These are phyloP conservation scores for Rhizoctonia solani DNA, from an alignment of 1,284 basidiomycete species.

Conservation along the genomic window DNA sequence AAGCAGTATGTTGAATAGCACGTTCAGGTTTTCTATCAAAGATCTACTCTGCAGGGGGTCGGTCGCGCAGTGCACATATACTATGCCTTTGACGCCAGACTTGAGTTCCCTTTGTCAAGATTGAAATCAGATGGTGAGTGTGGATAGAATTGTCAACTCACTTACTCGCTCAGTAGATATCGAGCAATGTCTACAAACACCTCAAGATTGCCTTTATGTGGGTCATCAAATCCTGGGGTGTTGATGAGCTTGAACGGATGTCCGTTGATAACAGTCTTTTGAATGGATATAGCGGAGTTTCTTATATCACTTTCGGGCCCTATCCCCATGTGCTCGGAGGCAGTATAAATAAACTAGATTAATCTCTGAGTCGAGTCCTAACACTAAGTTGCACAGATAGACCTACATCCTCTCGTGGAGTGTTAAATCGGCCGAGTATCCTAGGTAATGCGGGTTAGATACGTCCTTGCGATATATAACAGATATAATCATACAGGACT, in stretches of 20 bases:
- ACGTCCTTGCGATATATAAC: too few species aligned
- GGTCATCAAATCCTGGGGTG: constrained; percentile 27
- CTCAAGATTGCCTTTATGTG: neutral
- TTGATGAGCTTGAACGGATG: constrained; percentile 7
- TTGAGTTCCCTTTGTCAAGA: neutral
- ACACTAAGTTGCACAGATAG: too few species aligned
- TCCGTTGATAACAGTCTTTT: neutral
- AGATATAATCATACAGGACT: too few species aligned
- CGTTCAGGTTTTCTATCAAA: neutral
- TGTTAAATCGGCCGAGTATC: neutral
- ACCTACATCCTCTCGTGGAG: neutral
- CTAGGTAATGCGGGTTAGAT: too few species aligned
- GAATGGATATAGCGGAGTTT: too few species aligned
- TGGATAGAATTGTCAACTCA: too few species aligned
- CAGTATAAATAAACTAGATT: neutral
- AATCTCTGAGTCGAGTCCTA: too few species aligned
- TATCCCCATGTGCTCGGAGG: neutral
- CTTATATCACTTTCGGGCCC: too few species aligned
- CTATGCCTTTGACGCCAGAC: neutral
- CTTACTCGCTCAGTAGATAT: constrained; percentile 11
- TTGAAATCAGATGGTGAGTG: neutral
- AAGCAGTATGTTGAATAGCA: constrained; percentile 11
- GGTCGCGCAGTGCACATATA: constrained; percentile 17
- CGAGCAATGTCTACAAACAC: constrained; percentile 3
- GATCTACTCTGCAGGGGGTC: constrained; percentile 16